Evolutionary conservation across 306 rosid genomes (phyloP).

Genomic region (Castanea sativa): DNA sequence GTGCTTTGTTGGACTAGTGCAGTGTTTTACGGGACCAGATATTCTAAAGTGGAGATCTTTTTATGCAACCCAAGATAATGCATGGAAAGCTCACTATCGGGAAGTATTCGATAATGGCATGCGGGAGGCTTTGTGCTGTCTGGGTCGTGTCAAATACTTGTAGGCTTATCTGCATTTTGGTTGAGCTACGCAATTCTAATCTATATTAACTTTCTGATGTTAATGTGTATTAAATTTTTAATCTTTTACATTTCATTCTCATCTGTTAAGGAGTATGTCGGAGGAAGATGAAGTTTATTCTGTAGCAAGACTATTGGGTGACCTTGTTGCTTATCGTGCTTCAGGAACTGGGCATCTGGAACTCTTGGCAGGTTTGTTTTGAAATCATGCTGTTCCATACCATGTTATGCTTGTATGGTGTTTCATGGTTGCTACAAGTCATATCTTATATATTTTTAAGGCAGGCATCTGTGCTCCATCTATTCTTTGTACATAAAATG

Average conservation of each 20-base stretch:
- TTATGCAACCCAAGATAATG: conserved; percentile 66
- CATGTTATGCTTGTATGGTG: background rate
- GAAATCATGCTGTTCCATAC: conserved; percentile 4
- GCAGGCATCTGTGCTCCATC: background rate
- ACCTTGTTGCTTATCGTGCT: conserved; percentile 91
- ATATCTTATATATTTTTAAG: background rate
- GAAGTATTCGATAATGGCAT: conserved; percentile 83
- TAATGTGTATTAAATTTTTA: conserved; percentile 8
- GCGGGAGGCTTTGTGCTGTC: conserved; percentile 91
- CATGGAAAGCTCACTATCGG: conserved; percentile 85
- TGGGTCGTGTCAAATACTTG: conserved; percentile 84
- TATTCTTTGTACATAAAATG: background rate
- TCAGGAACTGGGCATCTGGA: conserved; percentile 89
- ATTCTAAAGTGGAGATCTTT: conserved; percentile 83
- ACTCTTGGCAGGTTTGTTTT: conserved; percentile 80
- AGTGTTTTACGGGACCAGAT: conserved; percentile 69
- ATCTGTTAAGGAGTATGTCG: conserved; percentile 42
- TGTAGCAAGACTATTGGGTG: conserved; percentile 79
- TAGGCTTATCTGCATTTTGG: conserved; percentile 28
- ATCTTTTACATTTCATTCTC: conserved; percentile 11
- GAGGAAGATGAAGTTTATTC: conserved; percentile 87
- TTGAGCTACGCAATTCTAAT: background rate
- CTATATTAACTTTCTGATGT: background rate
- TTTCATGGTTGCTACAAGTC: conserved; percentile 1
- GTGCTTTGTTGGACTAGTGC: conserved; percentile 50